These are phyloP conservation scores for Phyllosticta citriasiana DNA, from an alignment of 2,329 filamentous ascomycete genomes.

Conservation along the genomic window DNA sequence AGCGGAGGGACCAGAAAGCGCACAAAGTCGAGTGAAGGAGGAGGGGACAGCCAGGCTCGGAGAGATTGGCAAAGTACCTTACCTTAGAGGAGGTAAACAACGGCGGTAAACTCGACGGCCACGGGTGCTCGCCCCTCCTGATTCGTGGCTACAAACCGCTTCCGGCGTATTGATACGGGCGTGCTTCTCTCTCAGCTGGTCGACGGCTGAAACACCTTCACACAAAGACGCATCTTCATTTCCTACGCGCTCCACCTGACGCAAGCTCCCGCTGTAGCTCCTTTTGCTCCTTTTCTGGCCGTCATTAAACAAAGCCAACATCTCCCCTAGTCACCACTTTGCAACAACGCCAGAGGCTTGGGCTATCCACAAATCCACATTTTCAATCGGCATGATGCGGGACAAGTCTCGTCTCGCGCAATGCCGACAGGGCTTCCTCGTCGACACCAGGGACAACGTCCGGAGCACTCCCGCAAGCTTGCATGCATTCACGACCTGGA, in stretches of 20 bases:
- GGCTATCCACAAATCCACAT: background rate
- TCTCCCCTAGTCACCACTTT: too few relatives aligned
- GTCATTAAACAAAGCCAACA: background rate
- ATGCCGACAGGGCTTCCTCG: background rate
- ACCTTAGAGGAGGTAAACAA: background rate
- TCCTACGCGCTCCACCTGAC: background rate
- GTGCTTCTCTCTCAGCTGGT: background rate
- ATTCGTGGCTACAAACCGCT: background rate
- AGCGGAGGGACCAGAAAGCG: constrained; percentile 2
- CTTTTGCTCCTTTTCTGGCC: background rate
- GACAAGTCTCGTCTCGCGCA: background rate
- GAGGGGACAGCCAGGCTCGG: constrained; percentile 6
- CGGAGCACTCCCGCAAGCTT: background rate
- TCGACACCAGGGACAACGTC: background rate
- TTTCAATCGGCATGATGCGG: background rate
- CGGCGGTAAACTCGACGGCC: constrained; percentile 2
- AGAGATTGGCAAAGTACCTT: constrained; percentile 2
- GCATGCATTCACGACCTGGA: background rate
- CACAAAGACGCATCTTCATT: background rate
- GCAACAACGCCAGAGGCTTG: background rate
- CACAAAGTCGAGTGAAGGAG: background rate
- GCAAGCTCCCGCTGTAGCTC: background rate
- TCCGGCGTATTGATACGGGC: background rate
- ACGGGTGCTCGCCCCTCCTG: background rate
- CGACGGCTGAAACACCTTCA: background rate